phyloP scores from a whole-genome alignment of 2,329 filamentous ascomycete species.

The Eutypella sp. region DNA sequence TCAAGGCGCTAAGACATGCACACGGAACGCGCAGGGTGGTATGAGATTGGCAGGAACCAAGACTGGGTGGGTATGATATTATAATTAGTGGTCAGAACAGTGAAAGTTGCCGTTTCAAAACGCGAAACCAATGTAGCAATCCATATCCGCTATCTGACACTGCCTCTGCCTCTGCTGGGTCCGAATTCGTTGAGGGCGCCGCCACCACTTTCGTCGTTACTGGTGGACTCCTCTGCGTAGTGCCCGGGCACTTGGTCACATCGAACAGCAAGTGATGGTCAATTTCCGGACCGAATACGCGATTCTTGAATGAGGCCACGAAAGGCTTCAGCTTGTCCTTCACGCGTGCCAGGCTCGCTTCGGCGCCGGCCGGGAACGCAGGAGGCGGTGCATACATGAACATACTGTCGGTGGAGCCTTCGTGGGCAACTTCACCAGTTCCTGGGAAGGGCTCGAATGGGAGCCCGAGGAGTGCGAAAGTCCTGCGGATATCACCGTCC shows the following conservation, averaged over 20 bases:
- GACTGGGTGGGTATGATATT: no score
- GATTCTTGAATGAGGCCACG: not conserved
- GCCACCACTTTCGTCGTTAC: not conserved
- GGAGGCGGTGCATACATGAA: constrained; percentile 3
- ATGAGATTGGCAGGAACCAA: no score
- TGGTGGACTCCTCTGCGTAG: not conserved
- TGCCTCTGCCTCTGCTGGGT: not conserved
- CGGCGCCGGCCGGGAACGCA: constrained; percentile 3
- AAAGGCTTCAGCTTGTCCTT: constrained; percentile 1
- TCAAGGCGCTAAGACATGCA: constrained; percentile 24
- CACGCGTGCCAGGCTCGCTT: not conserved
- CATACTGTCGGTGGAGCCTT: constrained; percentile 5
- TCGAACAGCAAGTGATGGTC: constrained; percentile 11
- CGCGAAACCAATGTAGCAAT: not conserved
- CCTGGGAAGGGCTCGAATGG: constrained; percentile 6
- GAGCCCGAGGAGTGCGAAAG: constrained; percentile 4
- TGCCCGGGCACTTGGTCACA: constrained; percentile 3
- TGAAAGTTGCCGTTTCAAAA: not conserved
- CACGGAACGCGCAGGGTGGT: constrained; percentile 16
- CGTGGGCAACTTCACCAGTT: constrained; percentile 2
- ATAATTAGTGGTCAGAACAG: no score
- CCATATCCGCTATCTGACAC: not conserved
- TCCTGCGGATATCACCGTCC: constrained; percentile 5
- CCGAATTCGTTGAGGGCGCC: not conserved
- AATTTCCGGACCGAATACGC: constrained; percentile 3